Evolutionary conservation across 2,329 filamentous ascomycete species (phyloP).

Genomic region (Fusarium sp.): DNA sequence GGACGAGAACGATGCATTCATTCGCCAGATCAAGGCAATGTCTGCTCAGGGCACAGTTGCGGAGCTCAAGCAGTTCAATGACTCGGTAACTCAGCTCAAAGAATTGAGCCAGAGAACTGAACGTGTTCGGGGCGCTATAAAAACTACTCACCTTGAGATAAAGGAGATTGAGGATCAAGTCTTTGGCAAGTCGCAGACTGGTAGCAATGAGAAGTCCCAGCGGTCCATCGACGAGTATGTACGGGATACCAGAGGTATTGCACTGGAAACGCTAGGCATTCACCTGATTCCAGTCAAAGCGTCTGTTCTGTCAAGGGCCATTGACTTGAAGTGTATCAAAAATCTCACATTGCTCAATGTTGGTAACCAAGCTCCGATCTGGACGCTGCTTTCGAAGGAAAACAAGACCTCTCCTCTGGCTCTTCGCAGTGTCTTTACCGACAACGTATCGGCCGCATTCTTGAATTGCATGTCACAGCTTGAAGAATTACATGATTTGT

Average conservation of each 20-base stretch:
- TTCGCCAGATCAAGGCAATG: constrained; percentile 49
- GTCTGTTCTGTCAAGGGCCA: constrained; percentile 65
- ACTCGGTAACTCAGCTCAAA: constrained; percentile 46
- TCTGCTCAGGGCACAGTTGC: constrained; percentile 42
- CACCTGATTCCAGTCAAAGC: constrained; percentile 71
- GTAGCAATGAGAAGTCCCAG: constrained; percentile 34
- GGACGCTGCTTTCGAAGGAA: constrained; percentile 67
- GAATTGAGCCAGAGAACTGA: constrained; percentile 50
- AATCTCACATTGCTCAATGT: constrained; percentile 73
- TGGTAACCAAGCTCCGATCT: constrained; percentile 70
- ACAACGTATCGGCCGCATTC: constrained; percentile 69
- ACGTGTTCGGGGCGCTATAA: constrained; percentile 53
- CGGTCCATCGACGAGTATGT: constrained; percentile 64
- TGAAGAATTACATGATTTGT: constrained; percentile 67
- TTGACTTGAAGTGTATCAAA: constrained; percentile 69
- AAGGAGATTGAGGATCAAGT: constrained; percentile 49
- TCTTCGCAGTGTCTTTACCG: constrained; percentile 70
- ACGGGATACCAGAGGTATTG: constrained; percentile 68
- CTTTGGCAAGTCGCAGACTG: constrained; percentile 35
- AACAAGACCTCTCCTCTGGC: constrained; percentile 64
- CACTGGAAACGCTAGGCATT: constrained; percentile 66
- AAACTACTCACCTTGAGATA: constrained; percentile 54
- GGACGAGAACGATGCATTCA: constrained; percentile 47
- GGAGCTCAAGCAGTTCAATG: constrained; percentile 45
- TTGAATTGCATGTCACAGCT: constrained; percentile 66